Evolutionary conservation across 2,329 filamentous ascomycete species (phyloP).

Genomic region (Gremmenia infestans): DNA sequence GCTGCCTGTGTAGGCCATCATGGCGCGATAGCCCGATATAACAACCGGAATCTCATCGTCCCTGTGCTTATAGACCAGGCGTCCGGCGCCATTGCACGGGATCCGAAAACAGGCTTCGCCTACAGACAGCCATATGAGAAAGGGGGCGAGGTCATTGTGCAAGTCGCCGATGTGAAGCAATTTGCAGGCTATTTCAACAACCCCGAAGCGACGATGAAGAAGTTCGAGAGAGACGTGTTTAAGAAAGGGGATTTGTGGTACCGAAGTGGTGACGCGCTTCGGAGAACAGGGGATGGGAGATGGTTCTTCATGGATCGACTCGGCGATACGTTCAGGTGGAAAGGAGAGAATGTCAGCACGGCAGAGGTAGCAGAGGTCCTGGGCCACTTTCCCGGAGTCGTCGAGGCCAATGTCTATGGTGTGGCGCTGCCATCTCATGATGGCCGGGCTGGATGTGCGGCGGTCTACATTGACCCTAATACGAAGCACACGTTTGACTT

Average conservation of each 20-base stretch:
- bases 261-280: conserved; percentile 61
- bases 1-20: conserved; percentile 66
- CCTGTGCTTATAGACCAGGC: conserved; percentile 66
- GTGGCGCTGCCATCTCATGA: conserved; percentile 61
- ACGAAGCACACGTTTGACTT: conserved; percentile 51
- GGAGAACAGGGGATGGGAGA: conserved; percentile 55
- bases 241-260: conserved; percentile 64
- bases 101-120: conserved; percentile 64
- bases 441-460: conserved; percentile 62
- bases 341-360: conserved; percentile 63
- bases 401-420: conserved; percentile 68
- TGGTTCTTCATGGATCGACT: conserved; percentile 68
- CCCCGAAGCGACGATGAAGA: conserved; percentile 59
- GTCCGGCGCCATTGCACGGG: conserved; percentile 60
- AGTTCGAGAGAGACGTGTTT: conserved; percentile 61
- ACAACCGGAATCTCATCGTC: conserved; percentile 50
- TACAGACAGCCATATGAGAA: conserved; percentile 56
- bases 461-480: conserved; percentile 52
- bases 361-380: conserved; percentile 62
- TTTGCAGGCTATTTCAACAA: conserved; percentile 69
- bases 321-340: conserved; percentile 73
- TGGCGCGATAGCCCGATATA: conserved; percentile 52
- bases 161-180: conserved; percentile 47
- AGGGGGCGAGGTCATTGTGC: conserved; percentile 73
- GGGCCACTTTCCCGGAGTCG: conserved; percentile 51